Evolutionary conservation across 2,329 filamentous ascomycete genomes (phyloP), one percentile per base, ranked within the genome.

Genomic region (Alternaria panax): DNA sequence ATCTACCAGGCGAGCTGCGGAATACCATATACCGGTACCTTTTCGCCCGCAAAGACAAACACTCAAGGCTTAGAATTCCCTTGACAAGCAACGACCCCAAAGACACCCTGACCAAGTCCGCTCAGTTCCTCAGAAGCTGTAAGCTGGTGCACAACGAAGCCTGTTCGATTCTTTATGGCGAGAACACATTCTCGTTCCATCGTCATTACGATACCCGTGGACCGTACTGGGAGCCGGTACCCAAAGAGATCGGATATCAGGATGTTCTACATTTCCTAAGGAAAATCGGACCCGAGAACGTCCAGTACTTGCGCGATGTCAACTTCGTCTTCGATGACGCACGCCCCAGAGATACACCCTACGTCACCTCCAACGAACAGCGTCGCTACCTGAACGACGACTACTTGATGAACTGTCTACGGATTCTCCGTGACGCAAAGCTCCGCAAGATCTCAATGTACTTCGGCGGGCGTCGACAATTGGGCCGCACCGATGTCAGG

Each of bases 351-450:
- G 68, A 79, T 12, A 80, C 80, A 41, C 78, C 80, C 0, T 68
- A 77, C 43, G 66, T 78, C 51, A 64, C 60, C 42, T 74, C 70
- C 47, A 72, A 76, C 48, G 80, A 83, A 55, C 72, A 80, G 36
- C 80, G 82, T n/a, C 80, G 81, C 25, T 85, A 81, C 59, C 76
- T 83, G 47, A 75, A 81, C 43, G 82, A 85, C 62, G 75, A 80
- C 8, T 75, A 80, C 36, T 67, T 85, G 40, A 75, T 82, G 40
- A 79, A 80, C 25, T 77, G 80, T 32, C 71, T 85, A 8, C 78
- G 80, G 7, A 74, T 81, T 38, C 73, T 85, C 14, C 73, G 76
- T 7, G 66, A 80, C 20, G 75, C 76, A 27, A 77, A 79, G 30
- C 75, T 85, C 7, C 77, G 80, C 24, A 79, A 74, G 24, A 57